Conservation (phyloP, 129 eudicot species). For the Saussurea involucrata region DNA sequence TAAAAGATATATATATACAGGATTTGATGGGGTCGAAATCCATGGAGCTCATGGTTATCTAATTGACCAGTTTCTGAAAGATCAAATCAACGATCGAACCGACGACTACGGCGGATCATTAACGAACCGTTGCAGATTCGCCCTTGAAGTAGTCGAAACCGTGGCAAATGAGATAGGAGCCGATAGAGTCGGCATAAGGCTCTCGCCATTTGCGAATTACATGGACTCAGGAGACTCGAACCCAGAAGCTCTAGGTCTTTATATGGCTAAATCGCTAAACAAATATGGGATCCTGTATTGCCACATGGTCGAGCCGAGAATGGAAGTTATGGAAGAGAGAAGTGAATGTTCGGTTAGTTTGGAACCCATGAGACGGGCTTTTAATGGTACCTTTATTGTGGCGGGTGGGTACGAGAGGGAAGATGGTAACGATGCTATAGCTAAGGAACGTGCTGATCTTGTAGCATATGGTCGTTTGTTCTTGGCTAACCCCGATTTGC, state of each 20-base stretch:
- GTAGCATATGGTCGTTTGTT: conserved; percentile 31
- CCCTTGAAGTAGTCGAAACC: conserved; percentile 18
- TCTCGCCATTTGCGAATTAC: conserved; percentile 25
- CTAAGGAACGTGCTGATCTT: conserved; percentile 18
- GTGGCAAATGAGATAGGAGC: conserved; percentile 32
- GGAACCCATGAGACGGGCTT: conserved; percentile 27
- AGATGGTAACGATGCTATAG: conserved; percentile 29
- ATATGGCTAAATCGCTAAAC: conserved; percentile 26
- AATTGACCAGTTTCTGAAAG: conserved; percentile 38
- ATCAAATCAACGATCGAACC: conserved; percentile 30
- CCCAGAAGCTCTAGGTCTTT: conserved; percentile 34
- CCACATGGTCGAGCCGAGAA: conserved; percentile 30
- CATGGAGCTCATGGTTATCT: conserved; percentile 43
- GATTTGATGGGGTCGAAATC: conserved; percentile 41
- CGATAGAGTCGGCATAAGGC: conserved; percentile 28
- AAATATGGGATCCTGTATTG: conserved; percentile 21
- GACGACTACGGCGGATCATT: conserved; percentile 35
- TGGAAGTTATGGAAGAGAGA: conserved; percentile 14
- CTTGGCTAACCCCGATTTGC: conserved; percentile 34
- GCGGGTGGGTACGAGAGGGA: conserved; percentile 33
- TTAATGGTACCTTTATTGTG: conserved; percentile 24
- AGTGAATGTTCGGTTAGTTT: conserved; percentile 6
- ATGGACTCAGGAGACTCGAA: conserved; percentile 30
- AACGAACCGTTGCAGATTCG: conserved; percentile 38
- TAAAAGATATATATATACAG: not conserved